These are phyloP conservation scores for Trichoderma arundinaceum DNA, from an alignment of 2,329 filamentous ascomycete species.

Conservation along the genomic window DNA sequence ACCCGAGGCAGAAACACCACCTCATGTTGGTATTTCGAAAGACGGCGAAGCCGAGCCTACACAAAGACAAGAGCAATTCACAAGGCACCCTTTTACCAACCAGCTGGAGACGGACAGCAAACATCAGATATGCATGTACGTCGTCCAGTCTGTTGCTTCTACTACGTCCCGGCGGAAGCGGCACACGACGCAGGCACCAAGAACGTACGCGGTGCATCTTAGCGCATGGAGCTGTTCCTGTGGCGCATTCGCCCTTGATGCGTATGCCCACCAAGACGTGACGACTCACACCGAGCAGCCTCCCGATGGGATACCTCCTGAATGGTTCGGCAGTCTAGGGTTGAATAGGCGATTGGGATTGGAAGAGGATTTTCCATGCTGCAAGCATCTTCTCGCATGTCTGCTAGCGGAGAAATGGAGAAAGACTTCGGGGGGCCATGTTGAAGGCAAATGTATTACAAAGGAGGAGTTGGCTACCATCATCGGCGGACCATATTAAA, in stretches of 20 bases:
- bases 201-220: slow-evolving; percentile 72
- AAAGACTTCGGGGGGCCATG: slow-evolving; percentile 59
- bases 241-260: slow-evolving; percentile 77
- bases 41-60: background rate
- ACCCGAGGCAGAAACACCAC: background rate
- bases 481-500: slow-evolving; percentile 50
- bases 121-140: slow-evolving; percentile 53
- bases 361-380: slow-evolving; percentile 60
- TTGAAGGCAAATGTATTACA: slow-evolving; percentile 60
- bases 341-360: slow-evolving; percentile 43
- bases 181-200: slow-evolving; percentile 33
- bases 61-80: background rate
- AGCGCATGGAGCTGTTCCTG: slow-evolving; percentile 88
- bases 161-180: slow-evolving; percentile 39
- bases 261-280: slow-evolving; percentile 55
- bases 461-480: slow-evolving; percentile 76
- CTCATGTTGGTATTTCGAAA: background rate
- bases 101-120: background rate
- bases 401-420: slow-evolving; percentile 72
- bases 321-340: slow-evolving; percentile 58
- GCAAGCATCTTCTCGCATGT: slow-evolving; percentile 90
- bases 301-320: background rate
- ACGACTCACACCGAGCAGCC: background rate
- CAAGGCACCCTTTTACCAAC: too few species aligned
- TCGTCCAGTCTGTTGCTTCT: slow-evolving; percentile 65